phyloP scores from a whole-genome alignment of 1,284 basidiomycete species.

The Meira nashicola region DNA sequence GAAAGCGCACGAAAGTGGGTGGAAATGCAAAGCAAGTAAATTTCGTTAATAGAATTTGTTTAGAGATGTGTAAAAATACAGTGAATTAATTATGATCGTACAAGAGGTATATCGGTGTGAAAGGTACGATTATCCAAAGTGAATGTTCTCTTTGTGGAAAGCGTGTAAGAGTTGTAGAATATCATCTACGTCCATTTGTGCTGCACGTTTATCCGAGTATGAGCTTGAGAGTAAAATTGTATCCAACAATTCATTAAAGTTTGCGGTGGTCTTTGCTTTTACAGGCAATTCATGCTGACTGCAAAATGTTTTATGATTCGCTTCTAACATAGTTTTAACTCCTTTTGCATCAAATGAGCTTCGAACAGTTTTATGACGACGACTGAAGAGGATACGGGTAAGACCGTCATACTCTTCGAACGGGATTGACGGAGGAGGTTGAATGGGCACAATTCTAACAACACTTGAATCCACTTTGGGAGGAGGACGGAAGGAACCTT shows the following conservation, averaged over 20 bases:
- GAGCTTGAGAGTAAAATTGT: slow-evolving; percentile 67
- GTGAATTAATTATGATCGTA: not conserved
- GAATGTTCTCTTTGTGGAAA: slow-evolving; percentile 76
- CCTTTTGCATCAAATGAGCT: slow-evolving; percentile 86
- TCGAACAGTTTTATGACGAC: slow-evolving; percentile 84
- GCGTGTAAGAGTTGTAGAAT: slow-evolving; percentile 70
- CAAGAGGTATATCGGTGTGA: not conserved
- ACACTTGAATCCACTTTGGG: slow-evolving; percentile 92
- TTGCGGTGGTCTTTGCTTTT: not conserved
- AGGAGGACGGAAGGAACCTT: slow-evolving; percentile 93
- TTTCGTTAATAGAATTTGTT: not conserved
- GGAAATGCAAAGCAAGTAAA: slow-evolving; percentile 12
- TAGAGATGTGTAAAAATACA: not conserved
- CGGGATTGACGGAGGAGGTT: slow-evolving; percentile 88
- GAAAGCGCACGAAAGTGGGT: slow-evolving; percentile 68
- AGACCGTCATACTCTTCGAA: slow-evolving; percentile 98
- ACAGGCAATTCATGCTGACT: slow-evolving; percentile 61
- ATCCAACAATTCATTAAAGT: slow-evolving; percentile 62
- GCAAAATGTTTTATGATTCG: slow-evolving; percentile 91
- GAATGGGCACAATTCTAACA: slow-evolving; percentile 81
- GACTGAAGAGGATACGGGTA: slow-evolving; percentile 79
- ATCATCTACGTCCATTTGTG: slow-evolving; percentile 80
- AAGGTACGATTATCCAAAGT: slow-evolving; percentile 61
- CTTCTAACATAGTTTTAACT: slow-evolving; percentile 87
- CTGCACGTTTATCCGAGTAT: slow-evolving; percentile 66